Percentiles rank a stretch among this genome's conserved stretches.
phyloP scores from a whole-genome alignment of 164 flowering plant species.

The Brasenia schreberi region DNA sequence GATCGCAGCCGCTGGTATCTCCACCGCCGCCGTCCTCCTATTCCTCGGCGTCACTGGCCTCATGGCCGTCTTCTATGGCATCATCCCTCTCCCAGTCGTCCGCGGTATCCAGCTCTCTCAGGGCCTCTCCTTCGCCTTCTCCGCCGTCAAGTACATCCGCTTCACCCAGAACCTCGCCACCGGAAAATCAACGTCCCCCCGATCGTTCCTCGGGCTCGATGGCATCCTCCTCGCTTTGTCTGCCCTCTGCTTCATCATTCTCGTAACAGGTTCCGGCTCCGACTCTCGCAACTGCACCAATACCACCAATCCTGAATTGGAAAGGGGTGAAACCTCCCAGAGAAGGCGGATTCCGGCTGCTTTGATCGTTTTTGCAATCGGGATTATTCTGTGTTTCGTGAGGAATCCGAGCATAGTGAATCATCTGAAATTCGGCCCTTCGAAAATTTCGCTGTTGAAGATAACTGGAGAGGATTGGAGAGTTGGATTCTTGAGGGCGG shows the following conservation, averaged over 20 bases:
- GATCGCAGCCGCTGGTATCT: constrained; percentile 71
- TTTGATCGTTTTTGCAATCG: constrained; percentile 48
- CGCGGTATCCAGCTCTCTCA: constrained; percentile 91
- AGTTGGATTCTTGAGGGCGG: constrained; percentile 56
- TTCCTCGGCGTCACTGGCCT: constrained; percentile 74
- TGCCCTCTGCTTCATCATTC: constrained; percentile 30
- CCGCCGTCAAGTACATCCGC: constrained; percentile 74
- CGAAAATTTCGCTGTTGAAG: constrained; percentile 31
- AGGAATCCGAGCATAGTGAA: constrained; percentile 50
- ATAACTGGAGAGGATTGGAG: constrained; percentile 76
- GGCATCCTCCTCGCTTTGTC: constrained; percentile 62
- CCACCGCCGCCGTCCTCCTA: constrained; percentile 50
- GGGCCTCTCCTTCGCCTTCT: constrained; percentile 73
- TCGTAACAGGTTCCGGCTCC: constrained; percentile 51
- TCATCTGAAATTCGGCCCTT: constrained; percentile 54
- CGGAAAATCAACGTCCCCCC: constrained; percentile 31
- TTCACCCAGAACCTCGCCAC: constrained; percentile 36
- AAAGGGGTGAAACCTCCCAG: no score
- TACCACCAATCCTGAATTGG: no score
- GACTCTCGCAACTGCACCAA: no score
- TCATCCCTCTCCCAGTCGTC: constrained; percentile 75
- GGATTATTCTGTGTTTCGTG: constrained; percentile 47
- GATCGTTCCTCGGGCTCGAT: constrained; percentile 65
- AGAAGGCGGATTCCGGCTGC: constrained; percentile 45
- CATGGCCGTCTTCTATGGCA: constrained; percentile 60